Evolutionary conservation across 768 basidiomycete genomes (phyloP).

Genomic region (Pilatotrama ljubarskyi): DNA sequence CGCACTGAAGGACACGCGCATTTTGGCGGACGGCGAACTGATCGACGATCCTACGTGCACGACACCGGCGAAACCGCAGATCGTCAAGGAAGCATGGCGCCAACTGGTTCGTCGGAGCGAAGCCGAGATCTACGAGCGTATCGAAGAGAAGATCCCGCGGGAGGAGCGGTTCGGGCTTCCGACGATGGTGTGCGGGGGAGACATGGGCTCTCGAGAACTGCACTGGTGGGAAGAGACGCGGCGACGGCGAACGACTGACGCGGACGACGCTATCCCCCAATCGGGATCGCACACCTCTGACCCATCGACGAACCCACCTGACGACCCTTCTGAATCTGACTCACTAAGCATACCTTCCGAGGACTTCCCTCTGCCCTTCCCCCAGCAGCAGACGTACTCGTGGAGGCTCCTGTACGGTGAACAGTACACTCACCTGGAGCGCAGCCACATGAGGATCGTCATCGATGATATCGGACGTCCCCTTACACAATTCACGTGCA

Average conservation of each 20-base stretch:
- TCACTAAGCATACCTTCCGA: too few relatives aligned
- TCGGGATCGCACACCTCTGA: too few relatives aligned
- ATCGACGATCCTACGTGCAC: background rate
- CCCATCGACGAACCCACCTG: too few relatives aligned
- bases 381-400: background rate
- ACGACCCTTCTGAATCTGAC: too few relatives aligned
- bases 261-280: too few relatives aligned
- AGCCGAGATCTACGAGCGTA: background rate
- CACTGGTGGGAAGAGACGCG: too few relatives aligned
- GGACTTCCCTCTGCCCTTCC: background rate
- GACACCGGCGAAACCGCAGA: too few relatives aligned
- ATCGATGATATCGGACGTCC: background rate
- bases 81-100: constrained; percentile 22
- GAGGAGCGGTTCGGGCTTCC: background rate
- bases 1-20: constrained; percentile 7
- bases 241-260: too few relatives aligned
- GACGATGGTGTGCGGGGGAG: constrained; percentile 3
- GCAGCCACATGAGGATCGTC: background rate
- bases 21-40: background rate
- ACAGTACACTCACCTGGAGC: background rate
- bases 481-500: background rate
- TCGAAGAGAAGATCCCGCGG: background rate
- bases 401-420: background rate
- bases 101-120: constrained; percentile 8
- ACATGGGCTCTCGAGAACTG: too few relatives aligned